Evolutionary conservation across 2,329 filamentous ascomycete species (phyloP).

Genomic region (Ophiostoma perfectum): DNA sequence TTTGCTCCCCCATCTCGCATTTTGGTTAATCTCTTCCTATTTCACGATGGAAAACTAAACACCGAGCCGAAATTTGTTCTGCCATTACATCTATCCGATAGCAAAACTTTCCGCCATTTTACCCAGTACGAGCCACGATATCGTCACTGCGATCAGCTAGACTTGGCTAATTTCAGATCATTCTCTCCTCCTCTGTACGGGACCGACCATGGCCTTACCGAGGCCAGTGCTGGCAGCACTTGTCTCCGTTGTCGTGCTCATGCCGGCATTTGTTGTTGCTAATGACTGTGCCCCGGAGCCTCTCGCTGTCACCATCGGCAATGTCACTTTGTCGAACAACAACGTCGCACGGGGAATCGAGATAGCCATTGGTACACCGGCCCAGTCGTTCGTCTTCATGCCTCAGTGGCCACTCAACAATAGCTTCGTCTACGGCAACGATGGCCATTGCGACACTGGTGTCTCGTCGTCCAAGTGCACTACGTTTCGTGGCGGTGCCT

Average conservation of each 20-base stretch:
- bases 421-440: not conserved
- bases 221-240: not conserved
- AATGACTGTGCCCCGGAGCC: slow-evolving; percentile 7
- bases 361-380: not conserved
- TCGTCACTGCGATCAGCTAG: no score
- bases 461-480: not conserved
- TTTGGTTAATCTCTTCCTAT: no score
- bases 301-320: slow-evolving; percentile 15
- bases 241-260: not conserved
- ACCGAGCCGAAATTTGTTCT: no score
- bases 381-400: not conserved
- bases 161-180: no score
- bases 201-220: not conserved
- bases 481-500: not conserved
- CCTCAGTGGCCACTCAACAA: not conserved
- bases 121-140: no score
- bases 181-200: not conserved
- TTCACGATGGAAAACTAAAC: no score
- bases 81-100: no score
- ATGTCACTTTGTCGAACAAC: slow-evolving; percentile 18
- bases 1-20: no score
- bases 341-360: slow-evolving; percentile 13
- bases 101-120: no score
- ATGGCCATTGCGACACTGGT: not conserved
- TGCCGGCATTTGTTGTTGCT: not conserved